phyloP scores from a whole-genome alignment of 2,329 filamentous ascomycete genomes.

The Westerdykella ornata region DNA sequence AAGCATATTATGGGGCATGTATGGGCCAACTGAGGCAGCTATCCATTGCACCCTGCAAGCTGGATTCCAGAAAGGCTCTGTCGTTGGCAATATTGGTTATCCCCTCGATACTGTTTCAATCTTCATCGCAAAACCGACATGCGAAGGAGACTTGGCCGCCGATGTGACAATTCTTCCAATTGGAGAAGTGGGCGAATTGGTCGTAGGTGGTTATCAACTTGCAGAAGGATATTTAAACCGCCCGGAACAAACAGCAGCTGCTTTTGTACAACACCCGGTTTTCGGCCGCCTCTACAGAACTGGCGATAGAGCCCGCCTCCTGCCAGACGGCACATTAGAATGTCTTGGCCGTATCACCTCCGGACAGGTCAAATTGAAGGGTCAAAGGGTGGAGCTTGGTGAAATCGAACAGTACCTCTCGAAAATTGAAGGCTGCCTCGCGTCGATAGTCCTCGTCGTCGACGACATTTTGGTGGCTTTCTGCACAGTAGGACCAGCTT shows the following conservation, averaged over 20 bases:
- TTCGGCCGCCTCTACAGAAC: constrained; percentile 74
- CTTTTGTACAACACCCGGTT: constrained; percentile 59
- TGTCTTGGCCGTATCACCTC: constrained; percentile 72
- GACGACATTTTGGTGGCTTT: constrained; percentile 67
- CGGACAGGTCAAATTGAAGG: constrained; percentile 80
- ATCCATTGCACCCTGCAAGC: constrained; percentile 81
- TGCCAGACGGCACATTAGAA: constrained; percentile 63
- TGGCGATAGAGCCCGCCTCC: constrained; percentile 71
- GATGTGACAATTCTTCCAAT: constrained; percentile 52
- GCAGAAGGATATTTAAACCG: constrained; percentile 78
- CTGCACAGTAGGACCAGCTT: constrained; percentile 50
- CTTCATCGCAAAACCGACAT: constrained; percentile 55
- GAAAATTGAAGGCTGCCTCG: constrained; percentile 45
- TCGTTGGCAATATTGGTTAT: constrained; percentile 64
- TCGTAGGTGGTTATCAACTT: constrained; percentile 71
- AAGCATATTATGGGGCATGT: constrained; percentile 84
- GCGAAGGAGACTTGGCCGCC: constrained; percentile 10
- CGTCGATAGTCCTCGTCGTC: constrained; percentile 61
- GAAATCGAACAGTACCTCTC: constrained; percentile 41
- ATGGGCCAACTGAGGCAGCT: constrained; percentile 84
- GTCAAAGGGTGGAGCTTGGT: constrained; percentile 74
- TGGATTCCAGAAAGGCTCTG: constrained; percentile 50
- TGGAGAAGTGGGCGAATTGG: constrained; percentile 71
- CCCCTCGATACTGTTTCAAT: constrained; percentile 77
- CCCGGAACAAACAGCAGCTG: constrained; percentile 62